Conservation (phyloP, 2,329 filamentous ascomycete species). For the Arthrinium phaeospermum region DNA sequence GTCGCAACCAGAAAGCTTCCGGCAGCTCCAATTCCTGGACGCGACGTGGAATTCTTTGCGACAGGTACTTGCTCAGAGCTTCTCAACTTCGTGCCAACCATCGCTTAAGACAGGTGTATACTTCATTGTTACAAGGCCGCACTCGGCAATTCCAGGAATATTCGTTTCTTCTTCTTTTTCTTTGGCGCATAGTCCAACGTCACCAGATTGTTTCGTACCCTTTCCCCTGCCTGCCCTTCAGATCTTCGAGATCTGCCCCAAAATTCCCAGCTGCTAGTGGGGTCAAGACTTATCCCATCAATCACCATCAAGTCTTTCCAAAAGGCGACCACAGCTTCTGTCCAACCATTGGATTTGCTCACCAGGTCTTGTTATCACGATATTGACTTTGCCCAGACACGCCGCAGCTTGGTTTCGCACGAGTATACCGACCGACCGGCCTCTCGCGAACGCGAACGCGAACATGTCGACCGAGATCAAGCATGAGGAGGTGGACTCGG, state of each 20-base stretch:
- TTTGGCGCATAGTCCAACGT: not conserved
- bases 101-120: not conserved
- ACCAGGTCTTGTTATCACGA: not conserved
- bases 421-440: not conserved
- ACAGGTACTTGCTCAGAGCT: slow-evolving; percentile 6
- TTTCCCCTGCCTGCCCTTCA: not conserved
- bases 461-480: slow-evolving; percentile 12
- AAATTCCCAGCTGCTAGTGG: slow-evolving; percentile 14
- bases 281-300: slow-evolving; percentile 14
- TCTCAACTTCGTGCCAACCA: not conserved
- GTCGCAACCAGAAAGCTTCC: slow-evolving; percentile 12
- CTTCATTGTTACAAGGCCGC: not conserved
- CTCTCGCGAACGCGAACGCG: slow-evolving; percentile 2
- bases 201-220: not conserved
- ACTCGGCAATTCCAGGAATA: not conserved
- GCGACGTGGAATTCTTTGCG: slow-evolving; percentile 15
- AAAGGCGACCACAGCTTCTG: not conserved
- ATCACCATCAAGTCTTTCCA: slow-evolving; percentile 6
- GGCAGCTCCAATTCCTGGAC: slow-evolving; percentile 10
- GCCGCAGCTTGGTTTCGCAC: not conserved
- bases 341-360: slow-evolving; percentile 7
- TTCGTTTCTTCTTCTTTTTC: not conserved
- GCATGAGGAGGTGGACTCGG: slow-evolving; percentile 7
- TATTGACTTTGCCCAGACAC: not conserved
- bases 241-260: slow-evolving; percentile 1